phyloP scores from a whole-genome alignment of 148 eudicot genomes.

The Dianthus caryophyllus region DNA sequence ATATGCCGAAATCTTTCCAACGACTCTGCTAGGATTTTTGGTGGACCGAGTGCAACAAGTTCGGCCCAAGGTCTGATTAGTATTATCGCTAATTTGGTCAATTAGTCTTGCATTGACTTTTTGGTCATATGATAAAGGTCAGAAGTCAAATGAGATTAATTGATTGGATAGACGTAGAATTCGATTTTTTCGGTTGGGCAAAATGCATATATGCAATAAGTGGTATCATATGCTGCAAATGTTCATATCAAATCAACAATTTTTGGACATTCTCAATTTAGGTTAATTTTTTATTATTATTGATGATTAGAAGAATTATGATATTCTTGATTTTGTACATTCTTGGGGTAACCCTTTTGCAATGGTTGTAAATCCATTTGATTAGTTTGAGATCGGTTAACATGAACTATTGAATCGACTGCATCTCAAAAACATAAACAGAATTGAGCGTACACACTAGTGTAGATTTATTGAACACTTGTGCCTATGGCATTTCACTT shows the following conservation, averaged over 20 bases:
- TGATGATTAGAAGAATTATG: neutral
- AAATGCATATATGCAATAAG: neutral
- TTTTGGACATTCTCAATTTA: neutral
- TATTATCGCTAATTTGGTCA: no score
- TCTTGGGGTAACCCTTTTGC: neutral
- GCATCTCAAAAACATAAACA: no score
- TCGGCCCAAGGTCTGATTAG: conserved; percentile 9
- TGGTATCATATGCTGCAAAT: conserved; percentile 14
- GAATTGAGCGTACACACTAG: no score
- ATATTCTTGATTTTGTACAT: conserved; percentile 15
- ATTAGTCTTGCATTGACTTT: no score
- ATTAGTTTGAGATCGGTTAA: neutral
- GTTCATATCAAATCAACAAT: conserved; percentile 15
- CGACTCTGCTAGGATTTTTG: conserved; percentile 16
- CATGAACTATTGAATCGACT: no score
- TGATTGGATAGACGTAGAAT: no score
- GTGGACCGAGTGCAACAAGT: conserved; percentile 28
- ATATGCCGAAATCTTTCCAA: conserved; percentile 11
- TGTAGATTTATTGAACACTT: no score
- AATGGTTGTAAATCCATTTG: conserved; percentile 15
- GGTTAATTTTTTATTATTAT: neutral
- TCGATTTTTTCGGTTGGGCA: no score
- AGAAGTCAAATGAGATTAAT: no score
- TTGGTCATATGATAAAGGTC: no score
- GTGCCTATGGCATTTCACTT: no score